Base-by-base conservation (phyloP, 148 eudicot species). In the Arctostaphylos glauca region DNA sequence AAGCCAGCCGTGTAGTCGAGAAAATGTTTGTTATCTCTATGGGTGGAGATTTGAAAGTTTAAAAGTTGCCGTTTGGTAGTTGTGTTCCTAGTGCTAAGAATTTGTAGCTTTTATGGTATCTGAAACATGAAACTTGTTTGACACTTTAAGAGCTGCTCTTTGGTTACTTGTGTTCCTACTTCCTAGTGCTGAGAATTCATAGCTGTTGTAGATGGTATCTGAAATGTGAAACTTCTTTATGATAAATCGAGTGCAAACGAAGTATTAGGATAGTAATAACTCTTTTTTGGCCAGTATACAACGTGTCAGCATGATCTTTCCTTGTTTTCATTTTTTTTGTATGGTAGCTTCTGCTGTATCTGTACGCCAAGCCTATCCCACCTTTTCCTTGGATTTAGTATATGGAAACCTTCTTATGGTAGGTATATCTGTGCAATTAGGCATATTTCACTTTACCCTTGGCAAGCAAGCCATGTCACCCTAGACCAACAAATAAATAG, bases 1-100 rank as follows among this genome's bases (percentile, higher is more conserved):
- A 48, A 74, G 16, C 55, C 23, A 8, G 77, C 23, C 54, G 48
- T 47, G 1, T n/a, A 5, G 54, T 52, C n/a, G 4, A 74, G 52
- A 74, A 48, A 2, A 19, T 74, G 55, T 21, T 48, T 74, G 77
- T 48, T 49, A n/a, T 74, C 55, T 9, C 31, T 9, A n/a, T 16
- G 12, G 76, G 76, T 44, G 23, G 76, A 43, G 55, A 74, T 74
- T 48, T n/a, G n/a, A 74, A 31, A 47, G 15, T 47, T 73, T 74
- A 14, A 21, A 48, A 74, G 25, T 55, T 16, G 23, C 14, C 12
- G 25, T 8, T 48, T 74, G 54, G 16, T 72, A 72, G 23, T 72
- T 72, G 50, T 72, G 5, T 72, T 72, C 9, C 53, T 72, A 44
- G 76, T 16, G 52, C 21, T 43, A 2, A 16, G 19, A 44, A 44